Percentiles rank a stretch among this genome's conserved stretches.
Evolutionary conservation across 2,329 filamentous ascomycete species (phyloP).

Genomic region (Elsinoe necatrix): DNA sequence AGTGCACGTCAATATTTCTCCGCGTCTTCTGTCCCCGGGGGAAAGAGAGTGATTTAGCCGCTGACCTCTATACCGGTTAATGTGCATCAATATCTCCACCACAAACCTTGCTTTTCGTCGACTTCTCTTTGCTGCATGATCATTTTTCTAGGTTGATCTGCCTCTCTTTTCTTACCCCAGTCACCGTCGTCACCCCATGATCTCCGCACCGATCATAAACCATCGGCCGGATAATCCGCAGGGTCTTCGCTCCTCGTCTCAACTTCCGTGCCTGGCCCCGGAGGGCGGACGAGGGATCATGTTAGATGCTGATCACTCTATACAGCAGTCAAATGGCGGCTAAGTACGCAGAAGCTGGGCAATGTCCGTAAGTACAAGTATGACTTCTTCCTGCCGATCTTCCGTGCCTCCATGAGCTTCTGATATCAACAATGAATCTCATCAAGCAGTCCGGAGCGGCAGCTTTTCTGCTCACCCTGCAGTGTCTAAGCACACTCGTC

Average conservation of each 20-base stretch:
- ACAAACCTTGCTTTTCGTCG: slow-evolving; percentile 1
- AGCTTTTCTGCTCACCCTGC: neutral
- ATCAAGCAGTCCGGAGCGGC: neutral
- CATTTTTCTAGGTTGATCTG: neutral
- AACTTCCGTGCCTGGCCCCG: neutral
- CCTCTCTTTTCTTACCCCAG: neutral
- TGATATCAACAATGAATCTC: neutral
- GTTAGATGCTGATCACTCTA: neutral
- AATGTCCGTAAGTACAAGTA: neutral
- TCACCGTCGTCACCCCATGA: neutral
- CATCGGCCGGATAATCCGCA: slow-evolving; percentile 6
- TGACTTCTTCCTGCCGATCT: neutral
- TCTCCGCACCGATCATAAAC: neutral
- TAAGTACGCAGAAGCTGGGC: neutral
- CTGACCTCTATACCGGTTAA: slow-evolving; percentile 9
- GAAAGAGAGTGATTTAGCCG: slow-evolving; percentile 5
- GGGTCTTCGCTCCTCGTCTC: slow-evolving; percentile 3
- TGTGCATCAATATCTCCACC: neutral
- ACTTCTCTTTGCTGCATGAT: neutral
- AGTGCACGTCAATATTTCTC: slow-evolving; percentile 3
- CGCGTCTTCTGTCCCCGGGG: neutral
- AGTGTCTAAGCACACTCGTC: neutral
- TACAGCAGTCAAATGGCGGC: neutral
- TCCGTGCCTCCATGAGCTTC: neutral
- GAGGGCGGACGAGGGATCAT: neutral